Evolutionary conservation across 306 rosid genomes (phyloP).

Genomic region (Malus fusca): DNA sequence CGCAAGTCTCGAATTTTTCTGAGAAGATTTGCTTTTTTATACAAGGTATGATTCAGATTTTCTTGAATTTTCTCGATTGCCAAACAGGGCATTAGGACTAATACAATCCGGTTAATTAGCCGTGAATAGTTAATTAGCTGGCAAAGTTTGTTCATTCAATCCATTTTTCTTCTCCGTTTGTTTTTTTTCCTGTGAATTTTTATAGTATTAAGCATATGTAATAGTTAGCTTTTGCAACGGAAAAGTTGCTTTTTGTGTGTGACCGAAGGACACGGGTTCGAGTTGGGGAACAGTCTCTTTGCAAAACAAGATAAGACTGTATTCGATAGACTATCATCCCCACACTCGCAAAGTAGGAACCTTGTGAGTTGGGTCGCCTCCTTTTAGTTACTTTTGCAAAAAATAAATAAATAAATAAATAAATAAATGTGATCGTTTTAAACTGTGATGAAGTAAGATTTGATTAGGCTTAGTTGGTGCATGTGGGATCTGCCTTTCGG

Average conservation of each 20-base stretch:
- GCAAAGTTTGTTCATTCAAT: background rate
- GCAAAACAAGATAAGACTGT: too few relatives aligned
- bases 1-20: background rate
- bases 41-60: background rate
- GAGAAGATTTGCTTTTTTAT: background rate
- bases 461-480: background rate
- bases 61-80: background rate
- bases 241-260: too few relatives aligned
- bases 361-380: too few relatives aligned
- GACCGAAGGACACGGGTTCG: too few relatives aligned
- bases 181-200: background rate
- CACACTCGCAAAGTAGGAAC: too few relatives aligned
- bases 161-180: too few relatives aligned
- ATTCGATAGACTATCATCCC: too few relatives aligned
- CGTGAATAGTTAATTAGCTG: background rate
- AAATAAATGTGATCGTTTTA: background rate
- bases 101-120: background rate
- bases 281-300: too few relatives aligned
- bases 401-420: background rate
- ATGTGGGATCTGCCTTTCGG: background rate
- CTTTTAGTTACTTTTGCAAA: too few relatives aligned
- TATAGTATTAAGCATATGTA: background rate
- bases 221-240: background rate
- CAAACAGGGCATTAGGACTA: background rate
- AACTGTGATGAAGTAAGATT: background rate